Evolutionary conservation across 176 grass and related monocot species (phyloP), one percentile per base, ranked within the genome.

Genomic region (Leersia perrieri): DNA sequence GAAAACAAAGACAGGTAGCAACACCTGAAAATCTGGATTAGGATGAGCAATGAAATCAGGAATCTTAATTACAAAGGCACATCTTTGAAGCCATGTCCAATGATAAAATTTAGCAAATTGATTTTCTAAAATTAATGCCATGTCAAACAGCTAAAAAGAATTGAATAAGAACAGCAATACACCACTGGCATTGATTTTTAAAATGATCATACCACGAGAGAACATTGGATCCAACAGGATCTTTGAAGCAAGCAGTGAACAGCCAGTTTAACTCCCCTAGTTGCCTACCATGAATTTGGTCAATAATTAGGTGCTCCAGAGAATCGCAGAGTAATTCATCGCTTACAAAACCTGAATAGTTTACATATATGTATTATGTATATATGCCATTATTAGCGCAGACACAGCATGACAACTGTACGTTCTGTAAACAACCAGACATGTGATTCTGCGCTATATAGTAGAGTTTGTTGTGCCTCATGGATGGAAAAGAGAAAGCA

Each of bases 261-360:
- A 98, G 94, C 95, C 95, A 98, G 76, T 98, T 98, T 32, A 98
- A 79, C 75, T 98, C 95, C 25, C 95, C 95, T 33, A 98, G 77
- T 91, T 94, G 95, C 40, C 92, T 79, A 65, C 95, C 95, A 80
- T 92, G 95, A 45, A 98, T 94, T 92, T 87, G 80, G 60, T 98
- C 90, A 58, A 94, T 98, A 61, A 93, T 81, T 68, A 83, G 78
- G 30, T 68, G 70, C 29, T 86, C 78, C 80, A 98, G 80, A 73
- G 92, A 91, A 91, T 76, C 90, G 87, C 6, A 27, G 63, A 98
- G 92, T 65, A 98, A 80, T 18, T 92, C n/a, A 91, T 58, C 95
- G 83, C 27, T 83, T 88, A 76, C 90, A 91, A 80, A 98, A 98
- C 95, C 95, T 98, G 83, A 53, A 87, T 44, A 45, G 20, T 78